phyloP scores from a whole-genome alignment of 768 basidiomycete species.

The Tylopilus balloui region DNA sequence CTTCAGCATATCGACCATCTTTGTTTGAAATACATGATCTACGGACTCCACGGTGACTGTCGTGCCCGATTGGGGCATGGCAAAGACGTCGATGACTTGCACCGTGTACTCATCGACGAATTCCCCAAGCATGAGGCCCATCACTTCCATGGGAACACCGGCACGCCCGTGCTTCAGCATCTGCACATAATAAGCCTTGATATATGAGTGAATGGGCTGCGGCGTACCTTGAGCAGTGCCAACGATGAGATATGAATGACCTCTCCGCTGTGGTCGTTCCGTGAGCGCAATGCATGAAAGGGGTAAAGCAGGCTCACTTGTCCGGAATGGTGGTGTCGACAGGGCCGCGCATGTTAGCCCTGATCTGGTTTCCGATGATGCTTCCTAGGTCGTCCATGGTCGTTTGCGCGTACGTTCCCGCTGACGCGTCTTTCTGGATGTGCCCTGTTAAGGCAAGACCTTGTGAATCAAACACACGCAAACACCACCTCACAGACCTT shows the following conservation, averaged over 20 bases:
- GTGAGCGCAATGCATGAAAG: slow-evolving; percentile 1
- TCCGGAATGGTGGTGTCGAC: slow-evolving; percentile 62
- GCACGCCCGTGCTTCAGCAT: slow-evolving; percentile 99
- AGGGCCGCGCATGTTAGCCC: slow-evolving; percentile 37
- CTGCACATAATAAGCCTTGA: slow-evolving; percentile 38
- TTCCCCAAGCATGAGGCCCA: slow-evolving; percentile 97
- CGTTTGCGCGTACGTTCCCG: slow-evolving; percentile 7
- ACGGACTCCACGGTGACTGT: slow-evolving; percentile 97
- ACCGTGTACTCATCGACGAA: slow-evolving; percentile 98
- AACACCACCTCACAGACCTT: slow-evolving; percentile 24
- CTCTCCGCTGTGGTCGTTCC: slow-evolving; percentile 57
- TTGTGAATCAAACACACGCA: slow-evolving; percentile 29
- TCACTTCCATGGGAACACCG: slow-evolving; percentile 99
- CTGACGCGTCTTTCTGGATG: slow-evolving; percentile 39
- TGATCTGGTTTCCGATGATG: slow-evolving; percentile 49
- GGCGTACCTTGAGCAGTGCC: slow-evolving; percentile 85
- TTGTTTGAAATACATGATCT: slow-evolving; percentile 97
- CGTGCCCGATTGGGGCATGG: slow-evolving; percentile 98
- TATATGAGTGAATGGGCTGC: neutral
- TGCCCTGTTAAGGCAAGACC: slow-evolving; percentile 22
- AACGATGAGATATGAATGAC: slow-evolving; percentile 96
- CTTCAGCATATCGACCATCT: slow-evolving; percentile 99
- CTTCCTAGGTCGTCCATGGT: slow-evolving; percentile 45
- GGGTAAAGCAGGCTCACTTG: slow-evolving; percentile 49
- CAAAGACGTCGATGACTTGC: slow-evolving; percentile 94